Evolutionary conservation across 75 land plant genomes (phyloP).

Genomic region (Larix kaempferi): DNA sequence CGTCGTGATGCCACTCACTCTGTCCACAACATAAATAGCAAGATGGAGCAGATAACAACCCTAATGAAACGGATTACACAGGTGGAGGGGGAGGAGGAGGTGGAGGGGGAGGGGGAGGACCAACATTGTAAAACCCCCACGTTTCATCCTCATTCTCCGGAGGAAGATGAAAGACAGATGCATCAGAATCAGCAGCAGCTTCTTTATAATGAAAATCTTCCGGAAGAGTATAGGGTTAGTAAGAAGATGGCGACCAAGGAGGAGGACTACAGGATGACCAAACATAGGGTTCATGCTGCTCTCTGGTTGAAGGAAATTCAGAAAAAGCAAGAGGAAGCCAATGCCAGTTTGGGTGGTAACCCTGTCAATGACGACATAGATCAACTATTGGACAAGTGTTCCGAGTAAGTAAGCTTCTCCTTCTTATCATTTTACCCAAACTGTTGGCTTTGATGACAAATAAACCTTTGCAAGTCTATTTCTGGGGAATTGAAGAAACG

Average conservation of each 20-base stretch:
- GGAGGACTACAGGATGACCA: slow-evolving; percentile 58
- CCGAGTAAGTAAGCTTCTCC: slow-evolving; percentile 50
- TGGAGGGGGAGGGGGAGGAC: slow-evolving; percentile 4
- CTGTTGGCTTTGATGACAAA: no score
- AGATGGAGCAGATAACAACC: slow-evolving; percentile 36
- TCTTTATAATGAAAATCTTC: neutral
- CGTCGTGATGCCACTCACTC: slow-evolving; percentile 38
- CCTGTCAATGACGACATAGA: slow-evolving; percentile 48
- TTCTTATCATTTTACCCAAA: neutral
- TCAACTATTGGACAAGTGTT: slow-evolving; percentile 51
- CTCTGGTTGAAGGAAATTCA: slow-evolving; percentile 77
- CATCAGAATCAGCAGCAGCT: neutral
- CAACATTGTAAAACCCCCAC: neutral
- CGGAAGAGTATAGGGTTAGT: neutral
- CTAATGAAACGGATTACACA: neutral
- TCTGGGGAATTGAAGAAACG: no score
- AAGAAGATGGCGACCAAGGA: slow-evolving; percentile 29
- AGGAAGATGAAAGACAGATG: neutral
- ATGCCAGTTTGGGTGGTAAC: slow-evolving; percentile 30
- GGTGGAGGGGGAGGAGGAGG: neutral
- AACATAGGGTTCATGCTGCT: slow-evolving; percentile 62
- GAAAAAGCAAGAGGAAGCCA: slow-evolving; percentile 48
- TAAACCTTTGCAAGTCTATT: no score
- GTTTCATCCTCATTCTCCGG: neutral
- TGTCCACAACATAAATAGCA: slow-evolving; percentile 60